Conservation (phyloP, 306 rosid genomes). For the Quercus rubra region DNA sequence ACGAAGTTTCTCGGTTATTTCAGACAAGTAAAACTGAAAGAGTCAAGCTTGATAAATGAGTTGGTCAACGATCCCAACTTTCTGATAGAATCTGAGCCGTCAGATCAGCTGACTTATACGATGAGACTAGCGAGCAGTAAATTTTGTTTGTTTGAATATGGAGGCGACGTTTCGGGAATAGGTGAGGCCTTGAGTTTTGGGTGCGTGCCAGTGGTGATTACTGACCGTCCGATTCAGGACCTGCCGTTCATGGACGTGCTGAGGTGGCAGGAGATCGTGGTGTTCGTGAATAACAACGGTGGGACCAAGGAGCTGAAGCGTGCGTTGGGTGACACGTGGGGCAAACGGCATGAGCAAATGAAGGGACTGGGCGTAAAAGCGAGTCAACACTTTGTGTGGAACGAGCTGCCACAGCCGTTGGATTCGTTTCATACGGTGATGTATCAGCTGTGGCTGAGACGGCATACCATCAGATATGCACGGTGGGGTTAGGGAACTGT, state of each 20-base stretch:
- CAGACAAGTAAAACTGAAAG: conserved; percentile 10
- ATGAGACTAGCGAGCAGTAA: conserved; percentile 23
- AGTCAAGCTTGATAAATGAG: conserved; percentile 13
- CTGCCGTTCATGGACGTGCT: conserved; percentile 72
- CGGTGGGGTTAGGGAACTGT: conserved; percentile 5
- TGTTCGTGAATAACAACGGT: conserved; percentile 30
- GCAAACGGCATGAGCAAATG: conserved; percentile 26
- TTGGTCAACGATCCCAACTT: conserved; percentile 29
- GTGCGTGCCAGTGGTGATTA: conserved; percentile 60
- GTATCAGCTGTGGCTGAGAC: conserved; percentile 77
- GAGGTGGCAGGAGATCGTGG: conserved; percentile 64
- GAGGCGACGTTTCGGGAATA: conserved; percentile 34
- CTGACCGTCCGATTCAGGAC: conserved; percentile 44
- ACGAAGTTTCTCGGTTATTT: conserved; percentile 28
- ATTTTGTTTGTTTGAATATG: conserved; percentile 53
- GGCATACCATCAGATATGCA: conserved; percentile 56
- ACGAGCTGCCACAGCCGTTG: conserved; percentile 43
- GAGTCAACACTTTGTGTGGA: conserved; percentile 66
- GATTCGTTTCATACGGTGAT: conserved; percentile 67
- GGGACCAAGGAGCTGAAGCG: conserved; percentile 27
- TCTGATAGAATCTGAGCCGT: conserved; percentile 35
- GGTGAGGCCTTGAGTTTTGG: conserved; percentile 58
- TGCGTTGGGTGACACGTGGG: conserved; percentile 25
- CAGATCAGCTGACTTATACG: conserved; percentile 12
- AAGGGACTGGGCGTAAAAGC: conserved; percentile 40